phyloP scores from a whole-genome alignment of 768 basidiomycete species.

The Trametes punicea region DNA sequence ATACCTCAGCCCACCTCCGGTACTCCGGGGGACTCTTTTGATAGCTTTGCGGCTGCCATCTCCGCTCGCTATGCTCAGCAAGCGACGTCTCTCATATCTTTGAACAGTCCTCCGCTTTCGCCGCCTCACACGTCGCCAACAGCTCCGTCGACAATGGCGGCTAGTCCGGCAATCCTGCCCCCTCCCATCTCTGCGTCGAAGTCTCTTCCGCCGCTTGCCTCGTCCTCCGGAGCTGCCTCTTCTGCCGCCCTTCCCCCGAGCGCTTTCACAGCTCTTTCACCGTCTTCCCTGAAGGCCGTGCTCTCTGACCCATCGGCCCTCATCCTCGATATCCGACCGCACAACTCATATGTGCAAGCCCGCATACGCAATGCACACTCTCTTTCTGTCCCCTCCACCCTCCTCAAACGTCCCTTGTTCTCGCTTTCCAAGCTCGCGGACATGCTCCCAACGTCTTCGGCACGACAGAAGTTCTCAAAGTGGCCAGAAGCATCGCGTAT shows the following conservation, averaged over 20 bases:
- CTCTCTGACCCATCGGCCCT: constrained; percentile 44
- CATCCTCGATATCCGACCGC: constrained; percentile 86
- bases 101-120: constrained; percentile 17
- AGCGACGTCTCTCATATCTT: constrained; percentile 24
- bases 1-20: background rate
- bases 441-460: constrained; percentile 68
- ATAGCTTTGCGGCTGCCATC: constrained; percentile 55
- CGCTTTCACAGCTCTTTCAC: constrained; percentile 25
- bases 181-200: constrained; percentile 9
- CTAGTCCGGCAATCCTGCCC: background rate
- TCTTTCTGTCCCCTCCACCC: constrained; percentile 89
- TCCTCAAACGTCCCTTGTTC: constrained; percentile 88
- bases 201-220: constrained; percentile 34
- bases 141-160: constrained; percentile 20
- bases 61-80: constrained; percentile 39
- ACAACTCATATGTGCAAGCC: constrained; percentile 63
- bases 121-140: constrained; percentile 26
- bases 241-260: constrained; percentile 18
- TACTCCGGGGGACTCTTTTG: constrained; percentile 21
- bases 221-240: constrained; percentile 8
- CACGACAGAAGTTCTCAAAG: constrained; percentile 55
- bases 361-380: constrained; percentile 73
- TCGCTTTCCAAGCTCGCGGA: constrained; percentile 70
- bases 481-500: constrained; percentile 63
- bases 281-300: constrained; percentile 31